Conservation (phyloP, 2,329 filamentous ascomycete genomes). For the Penicillium italicum region DNA sequence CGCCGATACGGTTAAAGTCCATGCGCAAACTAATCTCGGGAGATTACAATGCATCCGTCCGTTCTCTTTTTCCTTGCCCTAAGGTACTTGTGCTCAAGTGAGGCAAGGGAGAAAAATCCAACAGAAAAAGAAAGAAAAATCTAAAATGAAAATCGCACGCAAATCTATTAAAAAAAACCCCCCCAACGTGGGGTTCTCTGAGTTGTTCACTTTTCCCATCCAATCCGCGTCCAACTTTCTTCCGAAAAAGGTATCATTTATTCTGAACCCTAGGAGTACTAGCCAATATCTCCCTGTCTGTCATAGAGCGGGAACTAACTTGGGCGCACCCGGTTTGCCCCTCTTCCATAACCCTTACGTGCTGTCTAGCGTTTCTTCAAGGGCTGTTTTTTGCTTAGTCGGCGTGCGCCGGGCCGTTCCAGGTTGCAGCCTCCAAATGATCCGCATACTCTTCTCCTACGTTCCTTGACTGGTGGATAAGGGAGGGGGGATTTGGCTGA, state of each 20-base stretch:
- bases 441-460: slow-evolving; percentile 37
- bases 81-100: slow-evolving; percentile 5
- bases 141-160: background rate
- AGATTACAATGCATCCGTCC: slow-evolving; percentile 3
- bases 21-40: slow-evolving; percentile 12
- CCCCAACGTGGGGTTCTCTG: slow-evolving; percentile 27
- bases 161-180: background rate
- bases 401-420: slow-evolving; percentile 47
- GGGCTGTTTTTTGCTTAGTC: slow-evolving; percentile 33
- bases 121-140: background rate
- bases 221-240: slow-evolving; percentile 19
- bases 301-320: slow-evolving; percentile 2
- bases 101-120: background rate
- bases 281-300: slow-evolving; percentile 11
- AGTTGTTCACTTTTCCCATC: slow-evolving; percentile 27
- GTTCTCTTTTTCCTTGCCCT: slow-evolving; percentile 2
- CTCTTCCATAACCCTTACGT: slow-evolving; percentile 13
- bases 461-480: slow-evolving; percentile 34
- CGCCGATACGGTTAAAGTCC: slow-evolving; percentile 16
- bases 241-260: slow-evolving; percentile 15
- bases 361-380: slow-evolving; percentile 37
- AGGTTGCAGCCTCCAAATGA: slow-evolving; percentile 45
- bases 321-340: slow-evolving; percentile 7
- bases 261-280: slow-evolving; percentile 23
- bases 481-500: slow-evolving; percentile 32